phyloP scores from a whole-genome alignment of 176 grass and related monocot genomes.

The Oryza coarctata region DNA sequence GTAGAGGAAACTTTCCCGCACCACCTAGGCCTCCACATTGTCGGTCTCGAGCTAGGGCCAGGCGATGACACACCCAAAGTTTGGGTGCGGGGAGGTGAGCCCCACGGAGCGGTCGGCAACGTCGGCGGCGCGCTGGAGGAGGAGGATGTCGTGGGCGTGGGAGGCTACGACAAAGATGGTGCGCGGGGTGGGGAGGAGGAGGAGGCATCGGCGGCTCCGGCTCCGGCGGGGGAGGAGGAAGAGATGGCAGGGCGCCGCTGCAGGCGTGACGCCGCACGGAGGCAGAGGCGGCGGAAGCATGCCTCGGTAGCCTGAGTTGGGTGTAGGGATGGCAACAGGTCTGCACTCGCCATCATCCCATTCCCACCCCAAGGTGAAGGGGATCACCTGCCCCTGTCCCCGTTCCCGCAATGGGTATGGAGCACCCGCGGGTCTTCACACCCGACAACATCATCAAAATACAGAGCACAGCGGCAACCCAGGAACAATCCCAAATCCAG shows the following conservation, averaged over 20 bases:
- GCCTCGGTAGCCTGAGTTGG: too few relatives aligned
- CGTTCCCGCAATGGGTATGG: too few relatives aligned
- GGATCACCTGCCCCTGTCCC: too few relatives aligned
- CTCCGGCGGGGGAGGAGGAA: background rate
- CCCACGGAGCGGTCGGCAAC: conserved; percentile 82
- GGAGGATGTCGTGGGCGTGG: conserved; percentile 35
- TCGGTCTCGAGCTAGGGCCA: conserved; percentile 6
- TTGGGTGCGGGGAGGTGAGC: conserved; percentile 73
- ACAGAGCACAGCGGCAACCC: too few relatives aligned
- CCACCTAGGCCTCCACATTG: conserved; percentile 34
- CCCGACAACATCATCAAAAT: too few relatives aligned
- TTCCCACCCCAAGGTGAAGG: too few relatives aligned
- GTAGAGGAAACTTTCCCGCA: conserved; percentile 81
- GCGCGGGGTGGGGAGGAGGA: background rate
- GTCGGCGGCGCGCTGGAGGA: conserved; percentile 63
- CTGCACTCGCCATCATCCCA: too few relatives aligned
- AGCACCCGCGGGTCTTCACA: too few relatives aligned
- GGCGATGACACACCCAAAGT: conserved; percentile 84
- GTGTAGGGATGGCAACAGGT: too few relatives aligned
- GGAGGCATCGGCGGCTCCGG: background rate
- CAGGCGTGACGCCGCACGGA: background rate
- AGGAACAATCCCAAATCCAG: too few relatives aligned
- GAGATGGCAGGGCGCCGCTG: background rate
- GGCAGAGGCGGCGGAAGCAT: conserved; percentile 13
- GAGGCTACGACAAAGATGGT: background rate